Evolutionary conservation across 2,329 filamentous ascomycete genomes (phyloP).

Genomic region (Phialocephala subalpina): DNA sequence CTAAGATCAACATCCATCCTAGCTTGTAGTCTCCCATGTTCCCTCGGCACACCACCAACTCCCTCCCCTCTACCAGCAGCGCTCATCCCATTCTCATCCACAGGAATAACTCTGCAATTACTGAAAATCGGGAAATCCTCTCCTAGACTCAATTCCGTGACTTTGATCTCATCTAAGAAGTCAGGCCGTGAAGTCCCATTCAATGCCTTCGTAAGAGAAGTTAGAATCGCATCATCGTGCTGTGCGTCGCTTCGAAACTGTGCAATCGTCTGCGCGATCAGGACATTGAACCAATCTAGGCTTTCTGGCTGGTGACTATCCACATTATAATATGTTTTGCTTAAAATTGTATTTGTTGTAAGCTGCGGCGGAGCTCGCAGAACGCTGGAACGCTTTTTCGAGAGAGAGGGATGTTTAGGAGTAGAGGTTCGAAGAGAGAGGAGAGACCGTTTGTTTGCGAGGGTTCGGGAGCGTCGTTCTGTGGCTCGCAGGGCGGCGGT

Average conservation of each 20-base stretch:
- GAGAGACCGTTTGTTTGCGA: constrained; percentile 79
- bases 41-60: constrained; percentile 47
- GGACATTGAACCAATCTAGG: constrained; percentile 98
- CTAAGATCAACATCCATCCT: constrained; percentile 97
- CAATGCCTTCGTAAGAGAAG: constrained; percentile 82
- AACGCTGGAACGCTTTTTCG: constrained; percentile 74
- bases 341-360: constrained; percentile 92
- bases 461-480: constrained; percentile 75
- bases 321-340: constrained; percentile 98
- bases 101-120: constrained; percentile 94
- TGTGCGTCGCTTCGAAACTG: constrained; percentile 94
- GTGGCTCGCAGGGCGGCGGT: constrained; percentile 79
- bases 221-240: constrained; percentile 88
- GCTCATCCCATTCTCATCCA: constrained; percentile 78
- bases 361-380: constrained; percentile 76
- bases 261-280: constrained; percentile 95
- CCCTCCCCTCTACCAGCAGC: constrained; percentile 49
- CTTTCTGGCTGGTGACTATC: constrained; percentile 96
- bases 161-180: constrained; percentile 91
- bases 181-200: constrained; percentile 89
- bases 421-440: constrained; percentile 63
- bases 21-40: constrained; percentile 84
- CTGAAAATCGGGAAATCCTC: constrained; percentile 99
- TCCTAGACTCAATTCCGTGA: constrained; percentile 92
- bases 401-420: constrained; percentile 49